Percentiles rank a stretch among this genome's conserved stretches.
Conservation (phyloP, 169 alveolate species). For the Plasmodium reichenowi region DNA sequence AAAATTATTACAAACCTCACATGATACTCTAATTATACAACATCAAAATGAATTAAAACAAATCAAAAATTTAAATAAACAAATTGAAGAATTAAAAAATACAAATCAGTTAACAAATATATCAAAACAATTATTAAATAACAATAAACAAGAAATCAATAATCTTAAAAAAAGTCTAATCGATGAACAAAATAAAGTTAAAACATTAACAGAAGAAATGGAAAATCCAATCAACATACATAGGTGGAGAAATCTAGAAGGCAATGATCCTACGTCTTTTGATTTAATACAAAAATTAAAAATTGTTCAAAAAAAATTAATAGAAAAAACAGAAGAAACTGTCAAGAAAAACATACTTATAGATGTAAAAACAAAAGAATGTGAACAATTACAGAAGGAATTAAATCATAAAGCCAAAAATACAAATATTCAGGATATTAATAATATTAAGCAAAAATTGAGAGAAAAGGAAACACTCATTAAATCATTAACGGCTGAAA, state of each 20-base stretch:
- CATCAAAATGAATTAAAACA: constrained; percentile 86
- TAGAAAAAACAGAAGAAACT: constrained; percentile 70
- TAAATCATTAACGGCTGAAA: constrained; percentile 62
- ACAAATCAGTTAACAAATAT: constrained; percentile 87
- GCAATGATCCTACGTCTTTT: constrained; percentile 71
- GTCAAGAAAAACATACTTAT: constrained; percentile 46
- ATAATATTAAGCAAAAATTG: constrained; percentile 32
- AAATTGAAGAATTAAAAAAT: constrained; percentile 83
- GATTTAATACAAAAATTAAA: constrained; percentile 65
- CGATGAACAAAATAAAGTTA: constrained; percentile 91
- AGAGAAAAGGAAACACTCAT: constrained; percentile 62
- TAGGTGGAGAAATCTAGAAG: constrained; percentile 75
- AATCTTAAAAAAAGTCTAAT: constrained; percentile 79
- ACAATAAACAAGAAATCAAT: constrained; percentile 86
- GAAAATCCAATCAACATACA: constrained; percentile 95
- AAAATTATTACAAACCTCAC: constrained; percentile 88
- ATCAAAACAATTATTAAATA: constrained; percentile 88
- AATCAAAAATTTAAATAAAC: constrained; percentile 80
- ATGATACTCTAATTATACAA: constrained; percentile 88
- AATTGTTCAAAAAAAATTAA: constrained; percentile 64
- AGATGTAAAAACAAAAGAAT: constrained; percentile 45
- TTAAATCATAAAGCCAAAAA: constrained; percentile 5
- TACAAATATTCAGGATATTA: constrained; percentile 35
- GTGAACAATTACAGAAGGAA: constrained; percentile 56
- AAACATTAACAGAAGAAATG: constrained; percentile 93